A percentile compares a stretch with the other conserved stretches of the same genome.
These are phyloP conservation scores for Paramecium pentaurelia DNA, from an alignment of 73 alveolate species.

Conservation along the genomic window DNA sequence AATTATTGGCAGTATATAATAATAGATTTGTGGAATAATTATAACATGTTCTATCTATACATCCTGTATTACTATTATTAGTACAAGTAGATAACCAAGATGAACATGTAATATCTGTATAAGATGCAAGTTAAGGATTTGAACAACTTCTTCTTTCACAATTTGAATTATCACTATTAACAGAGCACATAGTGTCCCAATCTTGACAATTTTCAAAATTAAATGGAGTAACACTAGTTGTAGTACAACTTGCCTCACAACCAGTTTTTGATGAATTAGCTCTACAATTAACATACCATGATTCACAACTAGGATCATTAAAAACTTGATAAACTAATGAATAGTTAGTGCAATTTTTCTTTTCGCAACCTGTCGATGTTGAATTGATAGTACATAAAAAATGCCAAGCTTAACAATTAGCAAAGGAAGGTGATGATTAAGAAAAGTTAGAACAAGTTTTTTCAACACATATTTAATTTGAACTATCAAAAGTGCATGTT, in stretches of 20 bases:
- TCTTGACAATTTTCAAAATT: background rate
- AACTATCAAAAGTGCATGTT: background rate
- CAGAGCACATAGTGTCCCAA: background rate
- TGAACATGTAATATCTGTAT: background rate
- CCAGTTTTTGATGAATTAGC: background rate
- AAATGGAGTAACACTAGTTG: background rate
- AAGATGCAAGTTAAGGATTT: background rate
- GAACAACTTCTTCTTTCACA: background rate
- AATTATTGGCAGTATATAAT: background rate
- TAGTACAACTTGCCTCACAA: background rate
- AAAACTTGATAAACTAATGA: background rate
- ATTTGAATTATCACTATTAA: background rate
- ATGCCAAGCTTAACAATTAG: background rate
- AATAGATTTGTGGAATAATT: background rate
- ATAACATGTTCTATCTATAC: background rate
- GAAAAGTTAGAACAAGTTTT: background rate
- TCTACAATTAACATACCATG: background rate
- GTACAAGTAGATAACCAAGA: background rate
- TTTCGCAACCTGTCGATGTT: background rate
- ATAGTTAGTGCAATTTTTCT: background rate
- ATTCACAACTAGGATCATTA: background rate
- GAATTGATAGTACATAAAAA: background rate
- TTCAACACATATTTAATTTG: background rate
- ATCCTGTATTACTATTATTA: background rate
- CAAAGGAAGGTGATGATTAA: background rate